Evolutionary conservation across 305 asterid species (phyloP).

Genomic region (Solanum chacoense): DNA sequence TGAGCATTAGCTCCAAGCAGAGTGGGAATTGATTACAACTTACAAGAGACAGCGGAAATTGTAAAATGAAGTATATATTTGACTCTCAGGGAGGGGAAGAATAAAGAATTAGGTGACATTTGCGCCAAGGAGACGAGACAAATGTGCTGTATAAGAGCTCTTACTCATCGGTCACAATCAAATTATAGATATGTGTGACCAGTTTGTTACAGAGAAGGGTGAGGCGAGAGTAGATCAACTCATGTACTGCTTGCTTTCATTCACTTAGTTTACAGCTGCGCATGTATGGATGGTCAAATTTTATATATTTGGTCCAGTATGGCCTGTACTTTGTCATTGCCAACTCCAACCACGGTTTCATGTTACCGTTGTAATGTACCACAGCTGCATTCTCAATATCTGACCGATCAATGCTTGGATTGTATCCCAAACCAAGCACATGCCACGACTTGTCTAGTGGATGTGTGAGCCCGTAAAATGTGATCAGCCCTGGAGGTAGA

Average conservation of each 20-base stretch:
- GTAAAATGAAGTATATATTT: slow-evolving; percentile 22
- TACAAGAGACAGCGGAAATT: slow-evolving; percentile 5
- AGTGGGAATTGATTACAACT: slow-evolving; percentile 5
- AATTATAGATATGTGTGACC: slow-evolving; percentile 8
- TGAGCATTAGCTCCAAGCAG: slow-evolving; percentile 8
- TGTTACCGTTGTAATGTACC: slow-evolving; percentile 89
- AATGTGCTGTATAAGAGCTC: background rate
- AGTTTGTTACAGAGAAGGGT: slow-evolving; percentile 7
- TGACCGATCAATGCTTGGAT: slow-evolving; percentile 65
- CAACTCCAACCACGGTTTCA: slow-evolving; percentile 98
- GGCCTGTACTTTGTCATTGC: slow-evolving; percentile 91
- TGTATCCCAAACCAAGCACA: slow-evolving; percentile 95
- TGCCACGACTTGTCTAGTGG: slow-evolving; percentile 97
- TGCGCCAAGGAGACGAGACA: slow-evolving; percentile 4
- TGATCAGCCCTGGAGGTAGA: slow-evolving; percentile 90
- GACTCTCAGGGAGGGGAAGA: slow-evolving; percentile 19
- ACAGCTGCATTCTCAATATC: slow-evolving; percentile 96
- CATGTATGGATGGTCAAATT: slow-evolving; percentile 70
- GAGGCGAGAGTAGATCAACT: slow-evolving; percentile 5
- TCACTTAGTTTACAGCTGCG: slow-evolving; percentile 72
- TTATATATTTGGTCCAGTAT: slow-evolving; percentile 84
- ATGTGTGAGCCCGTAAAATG: slow-evolving; percentile 90
- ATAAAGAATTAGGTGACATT: slow-evolving; percentile 14
- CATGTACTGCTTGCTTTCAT: slow-evolving; percentile 14
- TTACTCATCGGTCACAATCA: slow-evolving; percentile 9